Base-by-base conservation (phyloP, 306 rosid species). In the Lathyrus sativus region DNA sequence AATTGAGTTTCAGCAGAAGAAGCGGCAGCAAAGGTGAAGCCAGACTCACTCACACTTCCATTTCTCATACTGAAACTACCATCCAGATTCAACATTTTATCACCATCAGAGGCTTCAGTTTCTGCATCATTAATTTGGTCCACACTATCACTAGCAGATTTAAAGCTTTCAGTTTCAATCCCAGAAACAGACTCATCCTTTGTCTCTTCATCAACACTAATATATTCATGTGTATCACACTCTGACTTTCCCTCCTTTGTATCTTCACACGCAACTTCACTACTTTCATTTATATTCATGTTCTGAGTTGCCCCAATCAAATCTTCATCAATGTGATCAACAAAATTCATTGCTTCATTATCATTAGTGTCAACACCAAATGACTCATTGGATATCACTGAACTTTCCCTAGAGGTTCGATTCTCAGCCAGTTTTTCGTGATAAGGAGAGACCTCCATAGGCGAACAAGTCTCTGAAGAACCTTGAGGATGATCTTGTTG, bases 391-490 rank as follows among this genome's bases (percentile, higher is more conserved):
- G 97, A 86, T 44, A 82, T 56, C 76, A 79, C 75, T 22, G 92
- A 93, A 81, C 56, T 85, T 70, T 82, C 90, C 80, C 93, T 81
- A 1, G 83, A 79, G 66, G 49, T 62, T 17, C 3, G 79, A 61
- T 69, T 70, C 71, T 78, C 85, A 70, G 85, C 82, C 71, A 80
- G 60, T 31, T 83, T 87, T 81, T 90, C 99, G 70, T 69, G 85
- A 77, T 90, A 93, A 2, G 97, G 97, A 46, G 99, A 93, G 72
- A 85, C 83, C 26, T 90, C 97, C 97, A 93, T 90, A 0, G 99
- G 99, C 28, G 97, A 93, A 81, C 65, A 91, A 39, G 77, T 38
- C 58, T 86, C 92, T 11, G 68, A 69, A 13, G 84, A 86, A 50
- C 74, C 81, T 74, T 74, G 89, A 12, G 42, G 14, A 19, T 64